Evolutionary conservation across 257 asterid species (phyloP), one percentile per base, ranked within the genome.

Genomic region (Ehretia macrophylla): DNA sequence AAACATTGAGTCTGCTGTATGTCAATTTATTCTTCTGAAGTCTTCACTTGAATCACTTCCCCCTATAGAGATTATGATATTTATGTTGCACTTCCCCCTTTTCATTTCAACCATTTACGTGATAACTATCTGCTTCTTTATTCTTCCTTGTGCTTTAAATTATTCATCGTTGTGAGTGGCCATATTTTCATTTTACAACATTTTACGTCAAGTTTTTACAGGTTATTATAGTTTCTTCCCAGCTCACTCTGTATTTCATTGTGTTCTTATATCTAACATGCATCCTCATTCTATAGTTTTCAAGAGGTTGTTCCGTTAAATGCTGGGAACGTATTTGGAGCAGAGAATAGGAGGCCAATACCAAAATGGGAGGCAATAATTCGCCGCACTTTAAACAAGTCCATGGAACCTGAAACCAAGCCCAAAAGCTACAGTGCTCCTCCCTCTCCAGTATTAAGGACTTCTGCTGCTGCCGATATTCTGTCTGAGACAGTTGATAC

Each of bases 221-320:
- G 57, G 38, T 21, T 27, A 27, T 27, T 27, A n/a, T 27, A 27
- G 35, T 27, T 27, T 3, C 35, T 27, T 27, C 35, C 6, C 35
- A 27, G 35, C 6, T 27, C 35, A 27, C 35, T 27, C 35, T 27
- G 35, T 27, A 27, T 27, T 27, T 27, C 35, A 27, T 27, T 27
- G 35, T 27, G 35, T 27, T 27, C 35, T 27, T 27, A 27, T 27
- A 27, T 27, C 35, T 27, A n/a, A 27, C 35, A 27, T 27, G 35
- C 6, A 6, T 27, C 35, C 6, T 27, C 35, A 65, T 39, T 51
- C 20, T n/a, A 27, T 86, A 91, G 98, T 32, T 85, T 91, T 55
- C 98, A 91, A 75, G 98, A 91, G 68, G 94, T 91, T 65, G 98
- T 91, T 55, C 98, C 98, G 56, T 60, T 92, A 55, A 92, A 66